Evolutionary conservation across 1,284 basidiomycete species (phyloP).

Genomic region (Singerocomus inundabilis): DNA sequence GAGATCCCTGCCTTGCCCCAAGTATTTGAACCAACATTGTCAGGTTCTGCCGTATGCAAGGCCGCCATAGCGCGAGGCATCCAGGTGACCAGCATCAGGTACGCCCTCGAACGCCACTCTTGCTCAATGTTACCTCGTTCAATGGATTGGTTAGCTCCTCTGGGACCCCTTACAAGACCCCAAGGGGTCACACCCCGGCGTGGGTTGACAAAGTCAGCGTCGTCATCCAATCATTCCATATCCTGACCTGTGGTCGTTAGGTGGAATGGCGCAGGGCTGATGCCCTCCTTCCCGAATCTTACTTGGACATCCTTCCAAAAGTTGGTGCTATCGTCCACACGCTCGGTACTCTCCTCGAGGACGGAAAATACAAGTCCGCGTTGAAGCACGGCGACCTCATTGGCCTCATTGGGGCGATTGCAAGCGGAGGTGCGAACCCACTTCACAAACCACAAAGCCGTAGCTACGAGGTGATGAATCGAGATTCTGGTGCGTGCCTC

Average conservation of each 20-base stretch:
- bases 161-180: conserved; percentile 81
- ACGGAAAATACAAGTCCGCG: conserved; percentile 76
- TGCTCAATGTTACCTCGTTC: not conserved
- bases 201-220: conserved; percentile 73
- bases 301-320: conserved; percentile 63
- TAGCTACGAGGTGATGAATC: conserved; percentile 79
- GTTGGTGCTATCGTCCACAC: conserved; percentile 89
- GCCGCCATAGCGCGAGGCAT: conserved; percentile 82
- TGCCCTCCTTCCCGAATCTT: conserved; percentile 76
- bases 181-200: conserved; percentile 85
- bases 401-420: conserved; percentile 51
- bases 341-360: conserved; percentile 89
- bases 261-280: conserved; percentile 84
- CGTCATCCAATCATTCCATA: not conserved
- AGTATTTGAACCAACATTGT: conserved; percentile 11
- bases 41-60: conserved; percentile 91
- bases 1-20: not conserved
- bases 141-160: conserved; percentile 59
- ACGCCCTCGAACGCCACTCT: conserved; percentile 12
- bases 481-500: conserved; percentile 77
- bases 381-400: conserved; percentile 57
- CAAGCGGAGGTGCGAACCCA: conserved; percentile 52
- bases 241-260: conserved; percentile 37
- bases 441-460: conserved; percentile 44
- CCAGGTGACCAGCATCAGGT: conserved; percentile 90